Percentiles rank a stretch among this genome's conserved stretches.
Evolutionary conservation across 371 early-diverging fungal species (phyloP).

Genomic region (Circinella minor): DNA sequence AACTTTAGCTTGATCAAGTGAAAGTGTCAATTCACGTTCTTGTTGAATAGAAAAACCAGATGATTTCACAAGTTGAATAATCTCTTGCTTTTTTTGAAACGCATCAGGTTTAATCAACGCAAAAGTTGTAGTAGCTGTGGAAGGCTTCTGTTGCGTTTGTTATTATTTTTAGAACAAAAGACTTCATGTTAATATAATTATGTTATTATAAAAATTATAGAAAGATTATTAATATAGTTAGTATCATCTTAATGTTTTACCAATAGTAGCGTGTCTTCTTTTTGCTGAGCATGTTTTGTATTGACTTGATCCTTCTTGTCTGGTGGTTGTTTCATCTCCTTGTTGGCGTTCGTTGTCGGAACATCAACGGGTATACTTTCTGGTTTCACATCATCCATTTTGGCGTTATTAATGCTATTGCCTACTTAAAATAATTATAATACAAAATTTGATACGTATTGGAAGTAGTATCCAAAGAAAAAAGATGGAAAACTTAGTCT

Average conservation of each 20-base stretch:
- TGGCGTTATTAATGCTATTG: background rate
- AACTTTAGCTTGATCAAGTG: constrained; percentile 50
- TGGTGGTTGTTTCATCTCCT: background rate
- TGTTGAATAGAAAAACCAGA: constrained; percentile 65
- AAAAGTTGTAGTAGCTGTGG: constrained; percentile 16
- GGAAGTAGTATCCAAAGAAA: background rate
- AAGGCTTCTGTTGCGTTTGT: background rate
- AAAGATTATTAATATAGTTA: too few species aligned
- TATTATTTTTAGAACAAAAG: too few species aligned
- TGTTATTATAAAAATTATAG: background rate
- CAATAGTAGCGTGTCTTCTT: background rate
- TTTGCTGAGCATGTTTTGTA: constrained; percentile 2
- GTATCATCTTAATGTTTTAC: background rate
- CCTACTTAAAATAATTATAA: too few species aligned
- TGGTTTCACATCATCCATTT: background rate
- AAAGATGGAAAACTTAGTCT: background rate
- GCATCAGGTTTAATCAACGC: constrained; percentile 49
- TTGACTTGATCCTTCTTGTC: constrained; percentile 7
- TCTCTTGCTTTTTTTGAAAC: constrained; percentile 54
- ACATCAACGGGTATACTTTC: background rate
- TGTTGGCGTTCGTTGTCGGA: constrained; percentile 3
- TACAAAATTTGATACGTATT: too few species aligned
- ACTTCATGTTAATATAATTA: too few species aligned
- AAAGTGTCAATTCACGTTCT: constrained; percentile 59
- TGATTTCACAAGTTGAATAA: constrained; percentile 56